Conservation (phyloP, 2,329 filamentous ascomycete species). For the Drechslerella stenobrocha region DNA sequence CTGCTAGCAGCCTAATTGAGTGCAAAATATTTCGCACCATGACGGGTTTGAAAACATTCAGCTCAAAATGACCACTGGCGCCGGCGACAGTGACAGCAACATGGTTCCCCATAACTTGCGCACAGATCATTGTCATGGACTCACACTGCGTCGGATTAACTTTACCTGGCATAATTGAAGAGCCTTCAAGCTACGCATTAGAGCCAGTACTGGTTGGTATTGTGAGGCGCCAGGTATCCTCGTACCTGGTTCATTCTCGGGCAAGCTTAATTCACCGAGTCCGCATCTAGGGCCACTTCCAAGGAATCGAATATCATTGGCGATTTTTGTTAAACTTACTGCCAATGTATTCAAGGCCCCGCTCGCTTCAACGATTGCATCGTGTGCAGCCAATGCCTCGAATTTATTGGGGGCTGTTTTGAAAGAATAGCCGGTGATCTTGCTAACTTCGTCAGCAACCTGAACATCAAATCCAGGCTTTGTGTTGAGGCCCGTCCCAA, state of each 20-base stretch:
- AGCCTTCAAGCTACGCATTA: conserved; percentile 55
- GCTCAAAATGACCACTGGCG: conserved; percentile 97
- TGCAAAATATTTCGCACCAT: conserved; percentile 94
- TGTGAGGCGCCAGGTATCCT: neutral
- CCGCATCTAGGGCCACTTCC: conserved; percentile 94
- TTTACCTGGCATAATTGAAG: conserved; percentile 98
- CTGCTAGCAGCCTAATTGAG: conserved; percentile 81
- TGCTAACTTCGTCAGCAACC: conserved; percentile 85
- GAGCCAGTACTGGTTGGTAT: neutral
- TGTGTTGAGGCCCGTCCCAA: conserved; percentile 96
- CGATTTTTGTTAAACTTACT: conserved; percentile 91
- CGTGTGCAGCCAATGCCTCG: conserved; percentile 91
- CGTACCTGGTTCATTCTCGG: conserved; percentile 90
- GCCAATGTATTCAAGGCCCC: conserved; percentile 93
- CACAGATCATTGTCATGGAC: conserved; percentile 94
- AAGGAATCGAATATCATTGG: conserved; percentile 95
- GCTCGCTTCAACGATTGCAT: conserved; percentile 91
- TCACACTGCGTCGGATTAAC: conserved; percentile 99
- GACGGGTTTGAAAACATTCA: conserved; percentile 98
- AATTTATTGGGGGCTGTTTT: conserved; percentile 99
- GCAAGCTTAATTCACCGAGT: conserved; percentile 86
- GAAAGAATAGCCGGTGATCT: conserved; percentile 91
- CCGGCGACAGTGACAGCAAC: conserved; percentile 89
- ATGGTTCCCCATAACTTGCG: conserved; percentile 97
- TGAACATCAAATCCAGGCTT: conserved; percentile 93